Evolutionary conservation across 1,284 basidiomycete species (phyloP).

Genomic region (Pulchroboletus neoregius): DNA sequence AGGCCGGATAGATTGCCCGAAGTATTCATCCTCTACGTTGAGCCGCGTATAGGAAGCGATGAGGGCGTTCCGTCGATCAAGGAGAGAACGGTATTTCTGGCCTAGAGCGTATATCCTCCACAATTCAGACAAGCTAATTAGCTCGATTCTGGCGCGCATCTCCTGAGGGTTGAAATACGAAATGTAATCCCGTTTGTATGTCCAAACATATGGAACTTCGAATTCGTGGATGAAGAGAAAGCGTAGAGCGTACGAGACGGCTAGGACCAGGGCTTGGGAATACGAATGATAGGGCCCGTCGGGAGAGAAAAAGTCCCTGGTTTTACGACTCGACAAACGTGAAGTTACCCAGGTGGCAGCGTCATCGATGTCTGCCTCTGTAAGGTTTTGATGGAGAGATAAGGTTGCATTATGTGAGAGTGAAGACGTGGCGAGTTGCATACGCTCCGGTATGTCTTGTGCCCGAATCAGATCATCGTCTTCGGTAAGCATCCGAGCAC

Average conservation of each 20-base stretch:
- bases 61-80: slow-evolving; percentile 68
- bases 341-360: slow-evolving; percentile 89
- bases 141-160: slow-evolving; percentile 53
- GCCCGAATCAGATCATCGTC: slow-evolving; percentile 92
- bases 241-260: slow-evolving; percentile 77
- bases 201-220: slow-evolving; percentile 95
- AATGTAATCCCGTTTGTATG: slow-evolving; percentile 89
- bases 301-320: slow-evolving; percentile 67
- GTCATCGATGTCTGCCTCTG: slow-evolving; percentile 69
- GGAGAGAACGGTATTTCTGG: slow-evolving; percentile 80
- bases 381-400: slow-evolving; percentile 63
- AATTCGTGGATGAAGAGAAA: slow-evolving; percentile 86
- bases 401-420: slow-evolving; percentile 67
- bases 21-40: slow-evolving; percentile 66
- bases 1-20: slow-evolving; percentile 59
- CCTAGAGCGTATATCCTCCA: slow-evolving; percentile 88
- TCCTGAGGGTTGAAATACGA: slow-evolving; percentile 68
- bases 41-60: slow-evolving; percentile 63
- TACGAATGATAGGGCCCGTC: slow-evolving; percentile 58
- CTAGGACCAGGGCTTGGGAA: slow-evolving; percentile 68
- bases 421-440: slow-evolving; percentile 90
- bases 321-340: slow-evolving; percentile 78
- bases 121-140: slow-evolving; percentile 75
- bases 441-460: slow-evolving; percentile 92
- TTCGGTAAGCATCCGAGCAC: slow-evolving; percentile 86